phyloP scores from a whole-genome alignment of 495 filamentous ascomycete species.

The Aspergillus mulundensis region DNA sequence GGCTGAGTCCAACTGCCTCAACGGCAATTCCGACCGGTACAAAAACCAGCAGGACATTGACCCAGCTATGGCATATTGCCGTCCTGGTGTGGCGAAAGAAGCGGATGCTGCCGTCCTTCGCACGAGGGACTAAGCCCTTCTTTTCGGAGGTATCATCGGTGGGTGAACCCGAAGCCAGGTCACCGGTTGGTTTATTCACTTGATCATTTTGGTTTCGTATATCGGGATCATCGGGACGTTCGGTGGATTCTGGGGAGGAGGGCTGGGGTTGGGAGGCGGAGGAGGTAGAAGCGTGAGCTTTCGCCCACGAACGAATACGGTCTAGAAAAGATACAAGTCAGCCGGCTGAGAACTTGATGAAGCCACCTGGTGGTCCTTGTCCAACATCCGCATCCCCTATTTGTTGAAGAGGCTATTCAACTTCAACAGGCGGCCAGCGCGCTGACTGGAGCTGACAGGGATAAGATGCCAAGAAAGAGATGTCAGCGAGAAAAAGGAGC shows the following conservation, averaged over 20 bases:
- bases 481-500: not conserved
- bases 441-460: too few relatives aligned
- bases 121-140: constrained; percentile 27
- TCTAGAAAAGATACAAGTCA: constrained; percentile 23
- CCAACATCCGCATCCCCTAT: too few relatives aligned
- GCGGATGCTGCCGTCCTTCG: constrained; percentile 32
- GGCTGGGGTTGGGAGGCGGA: constrained; percentile 9
- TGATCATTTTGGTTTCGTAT: constrained; percentile 29
- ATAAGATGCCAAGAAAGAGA: not conserved
- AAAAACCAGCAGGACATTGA: constrained; percentile 76
- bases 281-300: constrained; percentile 42
- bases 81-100: constrained; percentile 38
- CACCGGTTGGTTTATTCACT: constrained; percentile 29
- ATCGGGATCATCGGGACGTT: constrained; percentile 21
- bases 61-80: constrained; percentile 56
- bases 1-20: constrained; percentile 45
- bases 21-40: constrained; percentile 74
- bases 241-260: constrained; percentile 10
- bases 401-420: too few relatives aligned
- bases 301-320: constrained; percentile 48
- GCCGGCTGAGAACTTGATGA: constrained; percentile 2
- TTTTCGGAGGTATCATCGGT: constrained; percentile 22
- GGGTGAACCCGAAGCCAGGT: constrained; percentile 22
- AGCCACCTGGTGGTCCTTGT: not conserved
- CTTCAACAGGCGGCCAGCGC: too few relatives aligned